Percentiles rank a stretch among this genome's conserved stretches.
These are phyloP conservation scores for Pseudozyma sp. DNA, from an alignment of 1,284 basidiomycete species.

Conservation along the genomic window DNA sequence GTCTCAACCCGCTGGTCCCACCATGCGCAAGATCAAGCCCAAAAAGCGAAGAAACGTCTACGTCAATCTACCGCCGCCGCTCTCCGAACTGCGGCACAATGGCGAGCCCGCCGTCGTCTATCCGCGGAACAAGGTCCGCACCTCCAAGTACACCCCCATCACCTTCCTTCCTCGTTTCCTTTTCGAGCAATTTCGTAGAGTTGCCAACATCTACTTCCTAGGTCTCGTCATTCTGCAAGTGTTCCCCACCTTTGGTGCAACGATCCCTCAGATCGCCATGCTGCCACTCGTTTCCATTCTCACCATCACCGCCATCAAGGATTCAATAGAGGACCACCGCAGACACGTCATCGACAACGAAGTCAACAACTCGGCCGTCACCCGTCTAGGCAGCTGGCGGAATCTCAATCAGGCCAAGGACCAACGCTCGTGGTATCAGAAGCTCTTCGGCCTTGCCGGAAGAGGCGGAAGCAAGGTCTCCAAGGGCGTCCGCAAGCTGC, in stretches of 20 bases:
- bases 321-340: constrained; percentile 92
- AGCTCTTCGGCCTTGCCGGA: constrained; percentile 75
- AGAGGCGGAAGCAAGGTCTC: constrained; percentile 73
- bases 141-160: constrained; percentile 89
- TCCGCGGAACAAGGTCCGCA: constrained; percentile 92
- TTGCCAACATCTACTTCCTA: constrained; percentile 94
- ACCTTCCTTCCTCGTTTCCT: constrained; percentile 80
- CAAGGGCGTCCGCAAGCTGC: constrained; percentile 84
- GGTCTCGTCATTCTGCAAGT: constrained; percentile 86
- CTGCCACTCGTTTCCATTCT: constrained; percentile 90
- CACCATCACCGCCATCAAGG: constrained; percentile 89
- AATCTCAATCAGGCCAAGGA: constrained; percentile 89
- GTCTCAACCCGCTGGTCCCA: constrained; percentile 31
- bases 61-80: constrained; percentile 69
- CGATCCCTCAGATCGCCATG: constrained; percentile 83
- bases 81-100: constrained; percentile 76
- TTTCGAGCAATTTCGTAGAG: constrained; percentile 71
- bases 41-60: constrained; percentile 62
- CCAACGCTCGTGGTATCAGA: constrained; percentile 80
- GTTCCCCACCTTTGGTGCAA: constrained; percentile 89
- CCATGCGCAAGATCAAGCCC: constrained; percentile 54
- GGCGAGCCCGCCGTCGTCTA: constrained; percentile 84
- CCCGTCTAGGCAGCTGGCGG: constrained; percentile 84
- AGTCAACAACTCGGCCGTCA: constrained; percentile 89
- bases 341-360: constrained; percentile 86